These are phyloP conservation scores for Persicaria maculosa DNA, from an alignment of 148 eudicot genomes.

Conservation along the genomic window DNA sequence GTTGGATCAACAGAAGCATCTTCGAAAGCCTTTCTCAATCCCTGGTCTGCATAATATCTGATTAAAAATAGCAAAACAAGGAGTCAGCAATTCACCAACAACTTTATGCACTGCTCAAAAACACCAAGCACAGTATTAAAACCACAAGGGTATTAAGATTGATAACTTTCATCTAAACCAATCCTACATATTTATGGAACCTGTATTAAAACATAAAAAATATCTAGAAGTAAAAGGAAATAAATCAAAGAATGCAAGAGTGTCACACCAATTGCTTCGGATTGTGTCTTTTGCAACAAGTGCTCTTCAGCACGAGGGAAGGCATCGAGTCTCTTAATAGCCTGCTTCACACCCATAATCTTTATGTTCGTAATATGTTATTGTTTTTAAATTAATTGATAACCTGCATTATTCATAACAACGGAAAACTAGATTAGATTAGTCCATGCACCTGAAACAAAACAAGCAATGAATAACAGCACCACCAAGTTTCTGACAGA, in stretches of 20 bases:
- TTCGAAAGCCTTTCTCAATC: slow-evolving; percentile 63
- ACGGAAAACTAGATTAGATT: not conserved
- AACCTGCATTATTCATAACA: not conserved
- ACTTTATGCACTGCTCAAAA: not conserved
- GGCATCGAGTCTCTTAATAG: slow-evolving; percentile 72
- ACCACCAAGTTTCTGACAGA: not conserved
- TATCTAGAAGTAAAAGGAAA: not conserved
- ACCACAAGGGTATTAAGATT: not conserved
- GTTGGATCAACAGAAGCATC: slow-evolving; percentile 96
- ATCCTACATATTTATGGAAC: not conserved
- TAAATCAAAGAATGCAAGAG: slow-evolving; percentile 6
- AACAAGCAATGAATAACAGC: not conserved
- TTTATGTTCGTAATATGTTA: not conserved
- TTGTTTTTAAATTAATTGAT: not conserved
- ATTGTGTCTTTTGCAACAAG: slow-evolving; percentile 82
- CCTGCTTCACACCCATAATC: slow-evolving; percentile 80
- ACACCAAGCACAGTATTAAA: not conserved
- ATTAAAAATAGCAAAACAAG: slow-evolving; percentile 1
- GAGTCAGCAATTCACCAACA: not conserved
- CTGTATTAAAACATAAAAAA: not conserved
- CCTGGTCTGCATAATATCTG: slow-evolving; percentile 60
- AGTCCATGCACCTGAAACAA: not conserved
- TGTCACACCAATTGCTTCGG: slow-evolving; percentile 75
- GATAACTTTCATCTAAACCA: not conserved
- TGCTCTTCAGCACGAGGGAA: slow-evolving; percentile 97